Conservation (phyloP, 345 rosid species). For the Turritis glabra region DNA sequence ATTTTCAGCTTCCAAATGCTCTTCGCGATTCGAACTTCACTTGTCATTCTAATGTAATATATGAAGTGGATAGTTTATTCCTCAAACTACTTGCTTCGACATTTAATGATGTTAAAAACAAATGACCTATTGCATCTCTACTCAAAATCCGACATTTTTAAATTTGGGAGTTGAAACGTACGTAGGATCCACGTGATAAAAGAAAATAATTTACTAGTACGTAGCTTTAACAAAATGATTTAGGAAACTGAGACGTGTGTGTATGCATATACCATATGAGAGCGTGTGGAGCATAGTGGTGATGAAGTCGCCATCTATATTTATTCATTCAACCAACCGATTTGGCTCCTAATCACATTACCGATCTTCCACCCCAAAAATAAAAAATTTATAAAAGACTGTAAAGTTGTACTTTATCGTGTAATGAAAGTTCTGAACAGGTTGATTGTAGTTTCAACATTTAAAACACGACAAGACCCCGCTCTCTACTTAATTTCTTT, state of each 20-base stretch:
- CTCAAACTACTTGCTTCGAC: background rate
- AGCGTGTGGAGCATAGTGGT: constrained; percentile 29
- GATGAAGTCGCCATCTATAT: constrained; percentile 32
- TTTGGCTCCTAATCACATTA: constrained; percentile 28
- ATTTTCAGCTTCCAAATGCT: background rate
- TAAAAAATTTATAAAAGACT: background rate
- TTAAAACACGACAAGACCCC: constrained; percentile 9
- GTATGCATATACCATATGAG: background rate
- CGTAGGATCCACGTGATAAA: constrained; percentile 38
- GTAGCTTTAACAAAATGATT: constrained; percentile 13
- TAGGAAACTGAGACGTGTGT: constrained; percentile 30
- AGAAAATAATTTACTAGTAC: constrained; percentile 14
- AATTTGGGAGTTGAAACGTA: constrained; percentile 25
- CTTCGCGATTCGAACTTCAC: background rate
- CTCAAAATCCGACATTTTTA: constrained; percentile 2
- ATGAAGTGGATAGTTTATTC: background rate
- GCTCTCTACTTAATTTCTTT: constrained; percentile 5
- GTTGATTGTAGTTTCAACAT: constrained; percentile 31
- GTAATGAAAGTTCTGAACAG: constrained; percentile 25
- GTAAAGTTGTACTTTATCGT: background rate
- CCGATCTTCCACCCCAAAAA: constrained; percentile 2
- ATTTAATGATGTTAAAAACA: background rate
- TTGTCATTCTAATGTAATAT: background rate
- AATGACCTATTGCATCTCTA: background rate
- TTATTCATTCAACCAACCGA: constrained; percentile 33